phyloP scores from a whole-genome alignment of 2,329 filamentous ascomycete species.

The Acrocalymma vagum region DNA sequence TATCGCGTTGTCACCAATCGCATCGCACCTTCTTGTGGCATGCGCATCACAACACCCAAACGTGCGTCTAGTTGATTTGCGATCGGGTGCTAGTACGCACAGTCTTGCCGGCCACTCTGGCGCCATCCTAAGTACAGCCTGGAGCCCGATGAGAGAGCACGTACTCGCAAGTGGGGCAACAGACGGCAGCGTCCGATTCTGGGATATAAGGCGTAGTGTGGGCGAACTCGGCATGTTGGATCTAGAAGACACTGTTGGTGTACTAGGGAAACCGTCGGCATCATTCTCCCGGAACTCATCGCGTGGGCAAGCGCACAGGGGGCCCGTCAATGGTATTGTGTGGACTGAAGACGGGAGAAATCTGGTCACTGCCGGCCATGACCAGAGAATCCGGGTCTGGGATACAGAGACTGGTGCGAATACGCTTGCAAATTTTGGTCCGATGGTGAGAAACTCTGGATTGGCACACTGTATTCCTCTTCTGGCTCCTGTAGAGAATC shows the following conservation, averaged over 20 bases:
- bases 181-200: conserved; percentile 84
- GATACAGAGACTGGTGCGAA: conserved; percentile 82
- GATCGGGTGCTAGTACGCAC: conserved; percentile 74
- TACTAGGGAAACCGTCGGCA: conserved; percentile 59
- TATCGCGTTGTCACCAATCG: conserved; percentile 78
- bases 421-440: conserved; percentile 87
- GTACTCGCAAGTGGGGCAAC: conserved; percentile 84
- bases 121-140: conserved; percentile 70
- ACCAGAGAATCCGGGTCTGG: conserved; percentile 88
- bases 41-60: conserved; percentile 87
- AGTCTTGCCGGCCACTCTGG: conserved; percentile 60
- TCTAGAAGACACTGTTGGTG: conserved; percentile 81
- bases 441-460: conserved; percentile 75
- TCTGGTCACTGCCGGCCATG: conserved; percentile 83
- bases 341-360: conserved; percentile 84
- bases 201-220: conserved; percentile 84
- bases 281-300: conserved; percentile 45
- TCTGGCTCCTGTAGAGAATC: conserved; percentile 68
- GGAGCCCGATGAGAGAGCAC: conserved; percentile 84
- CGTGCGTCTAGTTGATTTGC: conserved; percentile 85
- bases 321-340: conserved; percentile 82
- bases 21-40: conserved; percentile 80
- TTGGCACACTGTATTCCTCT: conserved; percentile 52
- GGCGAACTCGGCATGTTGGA: conserved; percentile 81
- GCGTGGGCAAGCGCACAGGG: conserved; percentile 72